These are phyloP conservation scores for Mycena vulgaris DNA, from an alignment of 768 basidiomycete genomes.

Conservation along the genomic window DNA sequence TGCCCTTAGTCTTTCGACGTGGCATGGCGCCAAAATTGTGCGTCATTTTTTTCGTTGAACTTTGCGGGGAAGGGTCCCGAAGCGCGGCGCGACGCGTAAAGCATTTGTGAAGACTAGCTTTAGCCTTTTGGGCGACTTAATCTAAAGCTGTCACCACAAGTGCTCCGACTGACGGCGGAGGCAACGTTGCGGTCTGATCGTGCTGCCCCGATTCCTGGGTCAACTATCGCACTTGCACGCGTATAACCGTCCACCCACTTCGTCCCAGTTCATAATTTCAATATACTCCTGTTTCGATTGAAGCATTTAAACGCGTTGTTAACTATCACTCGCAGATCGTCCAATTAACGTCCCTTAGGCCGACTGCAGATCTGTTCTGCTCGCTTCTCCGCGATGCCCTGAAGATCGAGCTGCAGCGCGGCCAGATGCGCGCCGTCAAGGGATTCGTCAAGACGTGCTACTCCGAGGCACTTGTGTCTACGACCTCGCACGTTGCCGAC, in stretches of 20 bases:
- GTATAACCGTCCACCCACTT: no score
- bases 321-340: constrained; percentile 70
- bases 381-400: constrained; percentile 89
- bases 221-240: neutral
- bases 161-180: neutral
- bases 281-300: neutral
- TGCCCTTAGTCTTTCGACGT: constrained; percentile 93
- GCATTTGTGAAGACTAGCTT: constrained; percentile 2
- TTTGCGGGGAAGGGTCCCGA: constrained; percentile 2
- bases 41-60: constrained; percentile 44
- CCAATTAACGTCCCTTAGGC: constrained; percentile 93
- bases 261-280: no score
- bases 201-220: neutral
- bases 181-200: neutral
- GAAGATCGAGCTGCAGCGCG: constrained; percentile 89
- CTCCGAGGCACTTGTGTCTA: constrained; percentile 87
- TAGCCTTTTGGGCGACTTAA: constrained; percentile 19
- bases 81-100: constrained; percentile 28
- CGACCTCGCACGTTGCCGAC: constrained; percentile 69
- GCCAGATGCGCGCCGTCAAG: constrained; percentile 95
- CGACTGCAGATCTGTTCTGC: constrained; percentile 95
- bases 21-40: constrained; percentile 96
- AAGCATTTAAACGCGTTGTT: neutral
- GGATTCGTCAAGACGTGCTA: constrained; percentile 93
- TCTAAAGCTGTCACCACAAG: constrained; percentile 5